Evolutionary conservation across 1,284 basidiomycete species (phyloP).

Genomic region (Gymnopus androsaceus): DNA sequence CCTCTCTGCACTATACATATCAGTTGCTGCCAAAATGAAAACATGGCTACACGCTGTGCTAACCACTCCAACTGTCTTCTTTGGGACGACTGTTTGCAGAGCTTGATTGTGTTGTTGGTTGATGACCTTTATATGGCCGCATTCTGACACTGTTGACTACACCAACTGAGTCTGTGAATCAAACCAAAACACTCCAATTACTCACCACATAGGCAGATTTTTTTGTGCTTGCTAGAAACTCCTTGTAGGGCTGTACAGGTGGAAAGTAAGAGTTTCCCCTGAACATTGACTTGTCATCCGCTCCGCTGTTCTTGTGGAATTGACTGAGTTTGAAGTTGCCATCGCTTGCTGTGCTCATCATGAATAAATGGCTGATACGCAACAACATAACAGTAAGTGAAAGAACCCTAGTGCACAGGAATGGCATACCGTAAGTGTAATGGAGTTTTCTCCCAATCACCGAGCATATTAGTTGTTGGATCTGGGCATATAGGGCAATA

Average conservation of each 20-base stretch:
- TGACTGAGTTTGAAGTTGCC: background rate
- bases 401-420: background rate
- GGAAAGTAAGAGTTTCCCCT: slow-evolving; percentile 1
- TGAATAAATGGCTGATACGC: background rate
- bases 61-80: background rate
- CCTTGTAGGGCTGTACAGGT: background rate
- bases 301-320: background rate
- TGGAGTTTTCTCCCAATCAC: background rate
- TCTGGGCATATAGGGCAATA: slow-evolving; percentile 24
- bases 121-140: slow-evolving; percentile 6
- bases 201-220: background rate
- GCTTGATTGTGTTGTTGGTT: background rate
- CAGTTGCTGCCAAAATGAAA: slow-evolving; percentile 1
- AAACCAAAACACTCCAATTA: background rate
- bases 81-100: background rate
- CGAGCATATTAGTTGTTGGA: slow-evolving; percentile 23
- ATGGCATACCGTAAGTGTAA: background rate
- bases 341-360: background rate
- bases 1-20: slow-evolving; percentile 5
- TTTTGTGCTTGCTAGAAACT: background rate
- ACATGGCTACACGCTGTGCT: slow-evolving; percentile 4
- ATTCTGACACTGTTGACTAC: background rate
- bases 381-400: background rate
- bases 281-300: background rate
- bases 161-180: background rate